Conservation (phyloP, 1,284 basidiomycete genomes). For the Fistulina hepatica region DNA sequence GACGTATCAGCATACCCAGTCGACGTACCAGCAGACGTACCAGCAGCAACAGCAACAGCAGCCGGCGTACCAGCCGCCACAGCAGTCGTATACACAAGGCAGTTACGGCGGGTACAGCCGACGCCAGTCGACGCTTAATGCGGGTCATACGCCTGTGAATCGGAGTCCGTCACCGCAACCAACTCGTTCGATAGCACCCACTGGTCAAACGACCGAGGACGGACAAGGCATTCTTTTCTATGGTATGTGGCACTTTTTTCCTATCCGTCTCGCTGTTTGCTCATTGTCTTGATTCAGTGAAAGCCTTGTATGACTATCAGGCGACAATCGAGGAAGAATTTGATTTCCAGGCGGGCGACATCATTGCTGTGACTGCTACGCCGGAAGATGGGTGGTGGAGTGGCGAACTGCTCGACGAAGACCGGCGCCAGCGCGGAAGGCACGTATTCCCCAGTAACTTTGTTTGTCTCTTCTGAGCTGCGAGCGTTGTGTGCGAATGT, state of each 20-base stretch:
- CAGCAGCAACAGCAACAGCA: conserved; percentile 24
- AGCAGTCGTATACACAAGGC: conserved; percentile 20
- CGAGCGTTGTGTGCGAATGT: no score
- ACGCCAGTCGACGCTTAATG: conserved; percentile 24
- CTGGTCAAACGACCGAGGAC: conserved; percentile 25
- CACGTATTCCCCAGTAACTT: conserved; percentile 83
- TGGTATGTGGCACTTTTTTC: conserved; percentile 19
- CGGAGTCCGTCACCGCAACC: conserved; percentile 13
- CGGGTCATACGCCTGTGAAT: conserved; percentile 10
- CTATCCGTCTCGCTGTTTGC: neutral
- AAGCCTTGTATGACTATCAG: conserved; percentile 75
- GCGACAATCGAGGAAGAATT: conserved; percentile 76
- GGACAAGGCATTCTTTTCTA: conserved; percentile 63
- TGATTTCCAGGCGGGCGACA: conserved; percentile 74
- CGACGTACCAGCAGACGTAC: conserved; percentile 21
- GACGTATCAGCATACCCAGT: conserved; percentile 9
- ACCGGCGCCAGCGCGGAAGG: conserved; percentile 53
- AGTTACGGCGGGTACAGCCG: conserved; percentile 28
- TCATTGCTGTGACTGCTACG: conserved; percentile 76
- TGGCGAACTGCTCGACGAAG: conserved; percentile 67
- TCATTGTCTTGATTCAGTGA: conserved; percentile 38
- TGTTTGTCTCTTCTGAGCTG: conserved; percentile 45
- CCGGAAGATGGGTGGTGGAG: conserved; percentile 87
- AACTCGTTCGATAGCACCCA: conserved; percentile 4
- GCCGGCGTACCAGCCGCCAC: conserved; percentile 22